These are phyloP conservation scores for Neonectria hederae DNA, from an alignment of 2,329 filamentous ascomycete species.

Conservation along the genomic window DNA sequence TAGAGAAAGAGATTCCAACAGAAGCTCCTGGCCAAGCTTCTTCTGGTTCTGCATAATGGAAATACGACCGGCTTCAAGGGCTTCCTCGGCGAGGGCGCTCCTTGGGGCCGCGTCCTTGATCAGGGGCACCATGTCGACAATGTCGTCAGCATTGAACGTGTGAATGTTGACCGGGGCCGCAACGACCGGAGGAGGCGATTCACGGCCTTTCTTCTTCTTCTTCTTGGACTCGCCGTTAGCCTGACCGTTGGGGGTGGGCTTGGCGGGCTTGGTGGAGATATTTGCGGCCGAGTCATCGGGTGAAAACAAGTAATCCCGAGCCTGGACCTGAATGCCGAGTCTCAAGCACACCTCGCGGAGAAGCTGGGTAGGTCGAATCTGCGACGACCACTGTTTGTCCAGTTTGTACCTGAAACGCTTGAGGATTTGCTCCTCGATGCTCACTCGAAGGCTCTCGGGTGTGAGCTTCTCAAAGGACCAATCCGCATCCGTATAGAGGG, in stretches of 20 bases:
- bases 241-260: conserved; percentile 52
- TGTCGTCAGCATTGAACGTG: conserved; percentile 81
- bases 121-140: conserved; percentile 92
- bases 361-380: conserved; percentile 80
- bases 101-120: conserved; percentile 94
- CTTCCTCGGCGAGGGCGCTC: conserved; percentile 92
- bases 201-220: conserved; percentile 69
- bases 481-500: conserved; percentile 83
- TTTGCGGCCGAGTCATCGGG: conserved; percentile 44
- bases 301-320: conserved; percentile 64
- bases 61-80: conserved; percentile 92
- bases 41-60: conserved; percentile 96
- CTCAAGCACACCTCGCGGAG: conserved; percentile 90
- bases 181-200: conserved; percentile 61
- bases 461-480: conserved; percentile 83
- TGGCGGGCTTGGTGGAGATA: conserved; percentile 38
- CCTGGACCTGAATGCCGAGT: conserved; percentile 86
- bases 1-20: conserved; percentile 93
- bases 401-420: conserved; percentile 82
- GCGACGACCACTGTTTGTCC: conserved; percentile 71
- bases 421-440: conserved; percentile 76
- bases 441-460: conserved; percentile 73
- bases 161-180: conserved; percentile 52
- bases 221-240: conserved; percentile 63
- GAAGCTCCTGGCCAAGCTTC: conserved; percentile 93